phyloP scores from a whole-genome alignment of 345 rosid genomes.

The Nasturtium officinale region DNA sequence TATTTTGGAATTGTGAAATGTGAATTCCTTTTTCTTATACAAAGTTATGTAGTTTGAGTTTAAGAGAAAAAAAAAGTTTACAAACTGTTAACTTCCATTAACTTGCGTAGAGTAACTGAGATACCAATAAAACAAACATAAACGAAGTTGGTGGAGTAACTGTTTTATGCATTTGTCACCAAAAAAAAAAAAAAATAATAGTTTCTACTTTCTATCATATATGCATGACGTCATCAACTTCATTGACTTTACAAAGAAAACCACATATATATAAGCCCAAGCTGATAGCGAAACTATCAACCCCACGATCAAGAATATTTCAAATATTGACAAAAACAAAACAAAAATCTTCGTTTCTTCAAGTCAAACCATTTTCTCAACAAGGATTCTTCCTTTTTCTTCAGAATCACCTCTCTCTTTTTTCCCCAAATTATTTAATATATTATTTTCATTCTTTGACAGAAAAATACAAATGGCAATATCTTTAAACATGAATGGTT shows the following conservation, averaged over 20 bases:
- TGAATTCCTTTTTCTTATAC: background rate
- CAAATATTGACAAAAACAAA: conserved; percentile 24
- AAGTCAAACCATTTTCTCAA: background rate
- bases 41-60: background rate
- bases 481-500: conserved; percentile 48
- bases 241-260: conserved; percentile 20
- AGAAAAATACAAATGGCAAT: conserved; percentile 38
- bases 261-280: conserved; percentile 35
- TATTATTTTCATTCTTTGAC: background rate
- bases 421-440: background rate
- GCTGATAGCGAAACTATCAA: conserved; percentile 26
- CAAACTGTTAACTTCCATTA: background rate
- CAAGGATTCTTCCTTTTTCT: background rate
- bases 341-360: background rate
- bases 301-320: conserved; percentile 20
- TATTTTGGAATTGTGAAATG: background rate
- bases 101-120: background rate
- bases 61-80: background rate
- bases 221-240: conserved; percentile 5
- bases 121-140: conserved; percentile 10
- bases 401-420: conserved; percentile 8
- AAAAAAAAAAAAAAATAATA: background rate
- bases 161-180: background rate
- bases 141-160: background rate
- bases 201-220: background rate